Conservation (phyloP, 2,329 filamentous ascomycete species). For the Orbilia quercus region DNA sequence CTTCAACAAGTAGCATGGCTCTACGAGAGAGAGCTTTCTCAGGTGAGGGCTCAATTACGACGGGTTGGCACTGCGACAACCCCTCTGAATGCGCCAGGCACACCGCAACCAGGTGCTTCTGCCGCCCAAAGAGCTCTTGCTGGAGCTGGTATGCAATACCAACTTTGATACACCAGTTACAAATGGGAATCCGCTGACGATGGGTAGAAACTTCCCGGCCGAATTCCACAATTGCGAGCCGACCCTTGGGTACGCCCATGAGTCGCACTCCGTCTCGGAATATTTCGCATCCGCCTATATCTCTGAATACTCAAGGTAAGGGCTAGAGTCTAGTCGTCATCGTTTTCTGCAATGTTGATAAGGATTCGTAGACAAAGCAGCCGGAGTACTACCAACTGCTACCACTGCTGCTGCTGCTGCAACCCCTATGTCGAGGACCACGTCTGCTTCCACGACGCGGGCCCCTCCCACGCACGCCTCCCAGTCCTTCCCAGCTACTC, state of each 20-base stretch:
- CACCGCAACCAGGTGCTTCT: constrained; percentile 33
- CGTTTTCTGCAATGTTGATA: constrained; percentile 10
- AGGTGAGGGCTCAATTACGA: constrained; percentile 89
- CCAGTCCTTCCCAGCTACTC: constrained; percentile 57
- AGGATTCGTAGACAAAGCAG: constrained; percentile 38
- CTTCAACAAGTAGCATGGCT: constrained; percentile 94
- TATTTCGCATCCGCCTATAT: constrained; percentile 42
- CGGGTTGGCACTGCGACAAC: constrained; percentile 66
- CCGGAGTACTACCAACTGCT: constrained; percentile 5
- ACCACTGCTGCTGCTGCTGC: constrained; percentile 10
- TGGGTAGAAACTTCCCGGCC: constrained; percentile 36
- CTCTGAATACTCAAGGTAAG: constrained; percentile 49
- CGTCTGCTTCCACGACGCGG: constrained; percentile 49
- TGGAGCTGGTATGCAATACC: constrained; percentile 32
- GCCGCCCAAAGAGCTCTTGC: constrained; percentile 36
- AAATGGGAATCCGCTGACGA: neutral
- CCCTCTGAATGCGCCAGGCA: constrained; percentile 53
- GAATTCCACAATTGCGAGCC: constrained; percentile 44
- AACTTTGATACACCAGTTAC: neutral
- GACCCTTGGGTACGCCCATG: constrained; percentile 48
- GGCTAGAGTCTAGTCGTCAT: constrained; percentile 15
- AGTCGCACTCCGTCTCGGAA: constrained; percentile 53
- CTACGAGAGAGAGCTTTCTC: constrained; percentile 87
- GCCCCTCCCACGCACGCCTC: constrained; percentile 53
- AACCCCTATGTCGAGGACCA: constrained; percentile 49